Base-by-base conservation (phyloP, 331 rosid genomes). In the Cydonia oblonga region DNA sequence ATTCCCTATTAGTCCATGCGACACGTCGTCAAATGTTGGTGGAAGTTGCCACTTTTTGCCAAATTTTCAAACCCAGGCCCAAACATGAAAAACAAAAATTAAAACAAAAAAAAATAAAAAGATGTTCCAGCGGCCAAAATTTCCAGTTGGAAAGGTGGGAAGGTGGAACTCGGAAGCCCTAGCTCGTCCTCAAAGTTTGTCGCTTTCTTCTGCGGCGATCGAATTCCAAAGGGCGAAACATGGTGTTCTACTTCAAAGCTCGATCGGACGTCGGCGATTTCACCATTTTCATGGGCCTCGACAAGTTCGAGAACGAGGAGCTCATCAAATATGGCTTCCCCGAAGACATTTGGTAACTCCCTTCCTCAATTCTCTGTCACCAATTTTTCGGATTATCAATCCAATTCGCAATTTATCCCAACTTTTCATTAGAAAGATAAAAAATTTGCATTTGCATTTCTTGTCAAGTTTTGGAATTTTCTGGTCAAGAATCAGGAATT, bases 271-370 rank as follows among this genome's bases (percentile, higher is more conserved):
- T 78, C 7, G 99, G 99, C 51, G 99, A 95, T 80, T 95, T 65
- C 88, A 87, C 93, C 81, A 91, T 95, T 80, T 91, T 95, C 90
- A 95, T 95, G 99, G 99, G 97, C 2, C 99, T 91, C 64, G 99
- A 95, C 86, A 95, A 95, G 83, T 71, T 23, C 84, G 97, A 95
- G 90, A 91, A 95, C 66, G 97, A 95, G 86, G 99, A 95, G 81
- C 99, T 95, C 83, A 95, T 95, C 92, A 95, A 90, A 78, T 95
- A 86, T 56, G 99, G 97, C 71, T 90, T 95, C 70, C 83, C 86
- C 58, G 99, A 95, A 85, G 97, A 95, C 72, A 82, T 95, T 66
- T 95, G 97, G 99, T 91, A 85, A 66, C 25, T 75, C 70, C 19
- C 13, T 71, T 18, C 30, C 28, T 15, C n/a, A 28, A 13, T 23